These are phyloP conservation scores for Coemansia sp. DNA, from an alignment of 192 early-diverging fungal species.

Conservation along the genomic window DNA sequence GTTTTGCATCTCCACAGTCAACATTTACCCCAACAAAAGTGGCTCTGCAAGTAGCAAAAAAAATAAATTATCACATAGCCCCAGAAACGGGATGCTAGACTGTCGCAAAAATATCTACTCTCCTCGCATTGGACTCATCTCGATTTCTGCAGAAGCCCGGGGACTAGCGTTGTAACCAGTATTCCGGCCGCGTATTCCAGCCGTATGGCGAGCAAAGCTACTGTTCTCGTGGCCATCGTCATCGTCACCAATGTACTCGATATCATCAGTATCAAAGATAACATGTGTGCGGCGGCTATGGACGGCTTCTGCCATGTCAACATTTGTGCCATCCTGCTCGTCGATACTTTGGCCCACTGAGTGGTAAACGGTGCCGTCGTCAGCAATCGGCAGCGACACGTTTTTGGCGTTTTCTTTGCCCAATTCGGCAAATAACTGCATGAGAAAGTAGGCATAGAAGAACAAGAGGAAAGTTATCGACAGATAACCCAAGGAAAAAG, in stretches of 20 bases:
- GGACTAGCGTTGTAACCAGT: neutral
- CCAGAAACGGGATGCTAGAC: neutral
- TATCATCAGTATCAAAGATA: constrained; percentile 35
- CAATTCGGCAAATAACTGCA: constrained; percentile 50
- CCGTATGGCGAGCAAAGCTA: neutral
- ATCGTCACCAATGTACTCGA: constrained; percentile 10
- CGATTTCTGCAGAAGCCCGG: constrained; percentile 40
- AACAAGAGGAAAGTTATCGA: constrained; percentile 63
- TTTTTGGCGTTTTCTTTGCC: constrained; percentile 21
- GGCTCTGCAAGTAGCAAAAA: neutral
- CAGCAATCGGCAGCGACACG: constrained; percentile 30
- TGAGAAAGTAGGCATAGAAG: constrained; percentile 55
- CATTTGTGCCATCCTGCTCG: neutral
- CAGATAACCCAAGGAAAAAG: constrained; percentile 59
- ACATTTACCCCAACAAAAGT: neutral
- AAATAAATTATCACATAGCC: neutral
- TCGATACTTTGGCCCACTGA: constrained; percentile 20
- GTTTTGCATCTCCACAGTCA: neutral
- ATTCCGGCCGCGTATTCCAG: neutral
- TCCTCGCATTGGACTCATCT: constrained; percentile 23
- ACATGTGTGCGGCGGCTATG: constrained; percentile 23
- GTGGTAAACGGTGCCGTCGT: constrained; percentile 33
- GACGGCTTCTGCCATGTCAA: neutral
- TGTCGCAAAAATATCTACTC: neutral
- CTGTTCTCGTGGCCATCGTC: neutral